Percentiles rank a stretch among this genome's conserved stretches.
Evolutionary conservation across 2,329 filamentous ascomycete genomes (phyloP).

Genomic region (Cercospora nicotianae): DNA sequence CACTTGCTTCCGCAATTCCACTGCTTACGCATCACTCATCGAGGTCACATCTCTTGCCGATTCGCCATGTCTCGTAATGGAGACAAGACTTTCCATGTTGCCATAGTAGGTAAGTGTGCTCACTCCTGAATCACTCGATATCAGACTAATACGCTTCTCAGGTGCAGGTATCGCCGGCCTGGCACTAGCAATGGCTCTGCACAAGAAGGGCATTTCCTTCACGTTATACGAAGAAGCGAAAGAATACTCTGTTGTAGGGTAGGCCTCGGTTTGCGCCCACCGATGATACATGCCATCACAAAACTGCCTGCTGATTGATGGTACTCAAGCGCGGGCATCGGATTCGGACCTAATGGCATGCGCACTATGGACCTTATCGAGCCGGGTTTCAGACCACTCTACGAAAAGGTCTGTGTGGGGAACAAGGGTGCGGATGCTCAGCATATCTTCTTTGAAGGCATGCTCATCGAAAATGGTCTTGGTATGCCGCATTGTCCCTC

Average conservation of each 20-base stretch:
- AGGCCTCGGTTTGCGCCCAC: background rate
- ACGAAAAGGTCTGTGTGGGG: constrained; percentile 14
- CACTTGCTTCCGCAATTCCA: background rate
- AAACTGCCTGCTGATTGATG: background rate
- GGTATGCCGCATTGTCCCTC: background rate
- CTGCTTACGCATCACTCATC: background rate
- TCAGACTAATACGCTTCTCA: constrained; percentile 49
- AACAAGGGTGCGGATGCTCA: constrained; percentile 13
- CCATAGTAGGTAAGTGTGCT: background rate
- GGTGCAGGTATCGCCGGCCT: constrained; percentile 61
- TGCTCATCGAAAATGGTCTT: constrained; percentile 16
- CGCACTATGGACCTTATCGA: constrained; percentile 16
- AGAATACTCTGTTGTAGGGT: constrained; percentile 48
- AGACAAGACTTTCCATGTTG: background rate
- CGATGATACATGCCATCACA: too few species aligned
- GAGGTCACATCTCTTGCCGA: background rate
- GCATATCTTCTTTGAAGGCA: constrained; percentile 18
- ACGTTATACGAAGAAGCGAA: constrained; percentile 50
- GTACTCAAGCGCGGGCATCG: constrained; percentile 43
- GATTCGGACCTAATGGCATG: constrained; percentile 19
- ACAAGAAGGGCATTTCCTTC: constrained; percentile 46
- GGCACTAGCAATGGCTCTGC: constrained; percentile 53
- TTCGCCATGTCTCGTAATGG: background rate
- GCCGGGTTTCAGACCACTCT: constrained; percentile 5
- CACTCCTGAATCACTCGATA: background rate